Conservation (phyloP, 2,329 filamentous ascomycete species). For the Niveomyces coronatus region DNA sequence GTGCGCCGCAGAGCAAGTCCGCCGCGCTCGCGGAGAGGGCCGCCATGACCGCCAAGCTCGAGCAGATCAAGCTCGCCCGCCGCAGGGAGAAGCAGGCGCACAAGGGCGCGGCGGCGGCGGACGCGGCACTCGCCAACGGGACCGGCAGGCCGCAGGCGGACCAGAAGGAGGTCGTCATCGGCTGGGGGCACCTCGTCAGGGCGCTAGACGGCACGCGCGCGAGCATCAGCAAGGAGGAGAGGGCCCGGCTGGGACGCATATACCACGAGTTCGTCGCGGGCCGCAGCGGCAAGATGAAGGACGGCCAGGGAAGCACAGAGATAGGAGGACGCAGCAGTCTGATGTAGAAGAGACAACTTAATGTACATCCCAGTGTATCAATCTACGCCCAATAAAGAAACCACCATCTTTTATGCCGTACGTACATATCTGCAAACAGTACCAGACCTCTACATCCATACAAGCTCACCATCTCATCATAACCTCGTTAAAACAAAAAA, state of each 20-base stretch:
- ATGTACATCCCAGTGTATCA: slow-evolving; percentile 1
- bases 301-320: slow-evolving; percentile 83
- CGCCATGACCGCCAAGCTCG: slow-evolving; percentile 69
- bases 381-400: too few relatives aligned
- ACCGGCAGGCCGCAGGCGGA: slow-evolving; percentile 23
- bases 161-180: slow-evolving; percentile 65
- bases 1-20: slow-evolving; percentile 38
- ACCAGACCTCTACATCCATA: too few relatives aligned
- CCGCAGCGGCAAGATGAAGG: slow-evolving; percentile 89
- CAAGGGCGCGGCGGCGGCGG: slow-evolving; percentile 13
- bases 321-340: slow-evolving; percentile 86
- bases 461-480: too few relatives aligned
- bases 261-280: slow-evolving; percentile 91
- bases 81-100: slow-evolving; percentile 32
- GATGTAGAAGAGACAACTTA: slow-evolving; percentile 49
- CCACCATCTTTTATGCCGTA: too few relatives aligned
- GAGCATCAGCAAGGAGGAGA: slow-evolving; percentile 74
- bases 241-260: slow-evolving; percentile 62
- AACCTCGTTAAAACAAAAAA: background rate
- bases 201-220: slow-evolving; percentile 68
- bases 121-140: slow-evolving; percentile 11
- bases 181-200: slow-evolving; percentile 72
- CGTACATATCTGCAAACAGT: too few relatives aligned
- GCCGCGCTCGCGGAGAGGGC: slow-evolving; percentile 63
- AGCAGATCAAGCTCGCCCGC: slow-evolving; percentile 63